Percentiles rank a stretch among this genome's conserved stretches.
These are phyloP conservation scores for Magnolia kwangsiensis DNA, from an alignment of 164 flowering plant species.

Conservation along the genomic window DNA sequence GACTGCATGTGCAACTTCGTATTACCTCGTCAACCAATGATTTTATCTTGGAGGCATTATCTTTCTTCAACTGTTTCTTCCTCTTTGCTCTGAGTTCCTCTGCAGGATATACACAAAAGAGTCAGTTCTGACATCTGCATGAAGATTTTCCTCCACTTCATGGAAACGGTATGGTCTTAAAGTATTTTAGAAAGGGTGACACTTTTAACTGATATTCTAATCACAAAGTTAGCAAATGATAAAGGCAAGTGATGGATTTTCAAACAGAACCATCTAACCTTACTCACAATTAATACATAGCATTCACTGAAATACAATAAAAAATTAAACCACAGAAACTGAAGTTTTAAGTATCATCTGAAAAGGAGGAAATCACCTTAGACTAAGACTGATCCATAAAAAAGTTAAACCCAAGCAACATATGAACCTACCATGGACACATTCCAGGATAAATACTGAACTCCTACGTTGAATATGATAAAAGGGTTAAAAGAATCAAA, in stretches of 20 bases:
- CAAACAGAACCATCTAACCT: neutral
- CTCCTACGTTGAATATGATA: neutral
- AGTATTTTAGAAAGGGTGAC: no score
- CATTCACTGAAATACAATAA: neutral
- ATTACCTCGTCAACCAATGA: slow-evolving; percentile 93
- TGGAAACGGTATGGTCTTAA: no score
- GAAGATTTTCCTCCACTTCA: neutral
- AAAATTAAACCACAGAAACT: neutral
- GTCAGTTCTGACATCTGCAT: neutral
- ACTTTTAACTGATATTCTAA: no score
- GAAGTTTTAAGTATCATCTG: neutral
- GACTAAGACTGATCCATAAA: neutral
- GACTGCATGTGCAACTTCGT: neutral
- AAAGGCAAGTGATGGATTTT: no score
- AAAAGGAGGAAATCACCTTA: neutral
- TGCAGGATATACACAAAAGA: slow-evolving; percentile 35
- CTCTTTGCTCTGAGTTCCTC: slow-evolving; percentile 84
- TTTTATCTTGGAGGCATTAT: slow-evolving; percentile 82
- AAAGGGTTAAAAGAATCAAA: neutral
- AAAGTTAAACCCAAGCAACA: neutral
- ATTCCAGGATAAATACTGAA: neutral
- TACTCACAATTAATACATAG: neutral
- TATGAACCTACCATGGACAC: no score
- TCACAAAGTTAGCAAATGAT: no score
- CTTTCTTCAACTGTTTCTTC: slow-evolving; percentile 92